Percentiles rank a stretch among this genome's conserved stretches.
Evolutionary conservation across 176 grass and related monocot genomes (phyloP).

Genomic region (Lolium rigidum): DNA sequence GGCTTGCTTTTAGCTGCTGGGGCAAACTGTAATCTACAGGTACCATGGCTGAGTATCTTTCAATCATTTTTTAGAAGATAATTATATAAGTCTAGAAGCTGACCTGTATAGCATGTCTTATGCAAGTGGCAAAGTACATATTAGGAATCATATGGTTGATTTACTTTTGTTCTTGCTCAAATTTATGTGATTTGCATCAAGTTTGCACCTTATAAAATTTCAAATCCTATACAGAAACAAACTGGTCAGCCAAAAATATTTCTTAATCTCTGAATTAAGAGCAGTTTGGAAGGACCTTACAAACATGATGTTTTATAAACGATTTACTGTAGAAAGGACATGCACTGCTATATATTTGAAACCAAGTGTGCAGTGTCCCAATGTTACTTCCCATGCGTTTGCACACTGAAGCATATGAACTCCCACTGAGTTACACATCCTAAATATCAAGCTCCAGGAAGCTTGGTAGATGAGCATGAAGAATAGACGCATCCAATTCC

Average conservation of each 20-base stretch:
- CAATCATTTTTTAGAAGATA: conserved; percentile 29
- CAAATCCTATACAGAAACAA: not conserved
- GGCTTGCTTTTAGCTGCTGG: conserved; percentile 96
- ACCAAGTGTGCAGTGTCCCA: conserved; percentile 26
- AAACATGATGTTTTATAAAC: not conserved
- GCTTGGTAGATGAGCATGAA: conserved; percentile 28
- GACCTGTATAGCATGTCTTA: conserved; percentile 5
- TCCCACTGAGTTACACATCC: conserved; percentile 20
- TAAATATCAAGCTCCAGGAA: not conserved
- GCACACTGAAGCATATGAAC: not conserved
- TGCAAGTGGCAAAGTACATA: conserved; percentile 6
- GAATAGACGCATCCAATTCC: not conserved
- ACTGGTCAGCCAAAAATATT: not conserved
- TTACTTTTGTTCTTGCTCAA: conserved; percentile 1
- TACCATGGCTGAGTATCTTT: conserved; percentile 31
- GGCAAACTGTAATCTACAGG: conserved; percentile 96
- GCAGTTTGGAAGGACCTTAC: not conserved
- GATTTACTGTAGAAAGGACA: conserved; percentile 16
- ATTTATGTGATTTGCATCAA: conserved; percentile 27
- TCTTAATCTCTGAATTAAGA: not conserved
- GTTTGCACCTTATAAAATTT: not conserved
- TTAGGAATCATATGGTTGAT: conserved; percentile 21
- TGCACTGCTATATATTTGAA: not conserved
- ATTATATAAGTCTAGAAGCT: conserved; percentile 1
- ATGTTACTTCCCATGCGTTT: conserved; percentile 2